Percentiles rank a stretch among this genome's conserved stretches.
These are phyloP conservation scores for Melanopsichium pennsylvanicum DNA, from an alignment of 1,284 basidiomycete species.

Conservation along the genomic window DNA sequence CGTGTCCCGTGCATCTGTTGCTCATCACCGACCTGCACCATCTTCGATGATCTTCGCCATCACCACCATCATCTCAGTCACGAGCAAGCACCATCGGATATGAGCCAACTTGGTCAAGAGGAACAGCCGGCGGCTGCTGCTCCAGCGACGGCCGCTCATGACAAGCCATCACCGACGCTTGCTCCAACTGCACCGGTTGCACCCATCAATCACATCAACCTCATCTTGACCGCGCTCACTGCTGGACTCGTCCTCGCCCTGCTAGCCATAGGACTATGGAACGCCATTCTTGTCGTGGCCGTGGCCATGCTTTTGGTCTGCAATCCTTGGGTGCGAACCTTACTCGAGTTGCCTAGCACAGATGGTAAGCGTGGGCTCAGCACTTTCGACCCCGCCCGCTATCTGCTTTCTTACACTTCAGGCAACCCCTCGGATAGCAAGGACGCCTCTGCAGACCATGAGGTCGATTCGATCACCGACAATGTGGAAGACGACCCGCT, in stretches of 20 bases:
- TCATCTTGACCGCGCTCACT: conserved; percentile 23
- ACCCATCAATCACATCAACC: conserved; percentile 14
- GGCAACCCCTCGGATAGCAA: background rate
- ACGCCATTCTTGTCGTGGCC: conserved; percentile 31
- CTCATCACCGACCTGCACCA: too few relatives aligned
- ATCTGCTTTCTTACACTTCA: conserved; percentile 23
- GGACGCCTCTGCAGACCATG: background rate
- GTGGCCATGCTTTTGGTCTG: conserved; percentile 42
- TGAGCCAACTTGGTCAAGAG: too few relatives aligned
- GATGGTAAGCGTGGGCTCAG: conserved; percentile 23
- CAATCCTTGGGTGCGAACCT: conserved; percentile 57
- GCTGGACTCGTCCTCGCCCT: conserved; percentile 31
- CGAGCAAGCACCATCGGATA: too few relatives aligned
- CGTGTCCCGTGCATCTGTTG: too few relatives aligned
- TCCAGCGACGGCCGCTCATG: too few relatives aligned
- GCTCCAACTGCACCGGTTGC: too few relatives aligned
- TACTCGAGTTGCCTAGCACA: conserved; percentile 49
- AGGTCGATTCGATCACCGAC: background rate
- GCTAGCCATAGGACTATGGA: conserved; percentile 33
- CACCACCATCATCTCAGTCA: too few relatives aligned
- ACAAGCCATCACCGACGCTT: background rate
- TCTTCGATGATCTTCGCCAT: too few relatives aligned
- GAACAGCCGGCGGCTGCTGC: too few relatives aligned
- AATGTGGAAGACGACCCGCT: conserved; percentile 3
- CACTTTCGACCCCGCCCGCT: conserved; percentile 38